Evolutionary conservation across 192 early-diverging fungal species (phyloP).

Genomic region (Entrophospora sp.): DNA sequence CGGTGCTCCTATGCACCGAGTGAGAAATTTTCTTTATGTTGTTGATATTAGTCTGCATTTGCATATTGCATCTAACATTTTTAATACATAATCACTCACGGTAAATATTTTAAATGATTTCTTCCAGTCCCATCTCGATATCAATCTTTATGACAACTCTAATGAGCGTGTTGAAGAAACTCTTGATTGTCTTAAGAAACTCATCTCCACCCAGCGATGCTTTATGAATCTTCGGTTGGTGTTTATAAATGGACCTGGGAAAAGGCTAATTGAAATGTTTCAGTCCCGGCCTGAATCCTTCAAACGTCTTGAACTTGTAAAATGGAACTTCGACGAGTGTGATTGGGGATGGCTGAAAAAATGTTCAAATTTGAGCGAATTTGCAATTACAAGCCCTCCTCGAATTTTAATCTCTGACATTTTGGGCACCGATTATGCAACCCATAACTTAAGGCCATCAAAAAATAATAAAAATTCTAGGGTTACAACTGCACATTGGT

Average conservation of each 20-base stretch:
- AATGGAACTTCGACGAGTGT: constrained; percentile 7
- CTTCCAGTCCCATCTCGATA: constrained; percentile 12
- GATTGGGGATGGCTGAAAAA: background rate
- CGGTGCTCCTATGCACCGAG: background rate
- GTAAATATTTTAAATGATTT: background rate
- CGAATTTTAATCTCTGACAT: background rate
- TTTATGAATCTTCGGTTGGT: constrained; percentile 13
- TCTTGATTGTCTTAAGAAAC: background rate
- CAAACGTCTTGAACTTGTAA: constrained; percentile 17
- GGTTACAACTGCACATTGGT: constrained; percentile 14
- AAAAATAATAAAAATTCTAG: constrained; percentile 20
- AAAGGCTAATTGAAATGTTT: constrained; percentile 1
- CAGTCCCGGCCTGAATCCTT: background rate
- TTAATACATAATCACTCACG: constrained; percentile 5
- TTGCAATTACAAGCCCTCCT: constrained; percentile 7
- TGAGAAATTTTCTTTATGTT: background rate
- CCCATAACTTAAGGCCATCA: background rate
- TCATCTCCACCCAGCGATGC: background rate
- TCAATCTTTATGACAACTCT: constrained; percentile 12
- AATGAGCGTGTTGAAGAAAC: background rate
- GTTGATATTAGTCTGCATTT: background rate
- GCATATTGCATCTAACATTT: no score
- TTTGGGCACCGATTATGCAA: background rate
- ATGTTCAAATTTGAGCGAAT: constrained; percentile 14
- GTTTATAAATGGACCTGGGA: constrained; percentile 12